Base-by-base conservation (phyloP, 2,329 filamentous ascomycete genomes). In the Colletotrichum filicis region DNA sequence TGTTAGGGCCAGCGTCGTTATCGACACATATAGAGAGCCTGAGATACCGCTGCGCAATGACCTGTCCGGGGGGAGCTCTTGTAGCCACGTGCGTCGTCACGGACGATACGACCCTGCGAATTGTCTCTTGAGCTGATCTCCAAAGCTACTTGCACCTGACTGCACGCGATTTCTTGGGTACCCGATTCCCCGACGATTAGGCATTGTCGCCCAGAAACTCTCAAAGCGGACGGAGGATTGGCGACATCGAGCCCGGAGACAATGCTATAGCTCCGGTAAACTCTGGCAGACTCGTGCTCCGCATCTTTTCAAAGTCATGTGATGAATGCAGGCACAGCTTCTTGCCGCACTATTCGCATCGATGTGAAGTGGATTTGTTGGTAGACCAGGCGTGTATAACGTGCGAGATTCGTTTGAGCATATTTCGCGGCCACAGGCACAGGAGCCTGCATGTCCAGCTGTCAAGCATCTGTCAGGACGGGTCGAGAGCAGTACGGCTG, bases 61-160 rank as follows among this genome's bases (percentile, higher is more conserved):
- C 42, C 55, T 32, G 53, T 28, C 49, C 32, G 11, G 26, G 62
- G 32, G 24, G n/a, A 65, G 26, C 53, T 73, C 53, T 49, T 55
- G 42, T 46, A 42, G 46, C 66, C 59, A 72, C 66, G 70, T 72
- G 70, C 59, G 32, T 55, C 32, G 59, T 72, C 70, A 69, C 70
- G 66, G 59, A 72, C 59, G 53, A 69, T 72, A 52, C 52, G 52
- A 72, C 69, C 65, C 65, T 72, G 58, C 30, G 32, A 53, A 46
- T 24, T 58, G 28, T 63, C 24, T 30, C 16, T n/a, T 46, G 52
- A 37, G 52, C 58, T 59, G 52, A 63, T 63, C 58, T 58, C 30
- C n/a, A 24, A 52, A 58, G 24, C 49, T 58, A 53, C 57, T 52
- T 28, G 4, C 53, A n/a, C 26, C 46, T 19, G 24, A 22, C 37